Evolutionary conservation across 305 asterid genomes (phyloP).

Genomic region (Ilex paraguariensis): DNA sequence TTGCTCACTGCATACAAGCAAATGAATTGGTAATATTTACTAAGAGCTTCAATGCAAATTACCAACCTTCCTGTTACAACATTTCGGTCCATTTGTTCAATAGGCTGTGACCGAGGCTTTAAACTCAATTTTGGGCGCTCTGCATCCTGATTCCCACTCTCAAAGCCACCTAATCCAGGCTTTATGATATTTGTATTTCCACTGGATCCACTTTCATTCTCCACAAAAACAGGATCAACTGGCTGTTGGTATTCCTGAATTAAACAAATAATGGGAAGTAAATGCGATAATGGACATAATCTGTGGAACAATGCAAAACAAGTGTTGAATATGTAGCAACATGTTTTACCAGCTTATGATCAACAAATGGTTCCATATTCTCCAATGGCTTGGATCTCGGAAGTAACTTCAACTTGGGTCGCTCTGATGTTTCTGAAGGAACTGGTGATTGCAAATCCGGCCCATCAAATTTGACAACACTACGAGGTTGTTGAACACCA

Average conservation of each 20-base stretch:
- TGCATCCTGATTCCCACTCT: conserved; percentile 30
- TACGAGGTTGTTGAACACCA: conserved; percentile 28
- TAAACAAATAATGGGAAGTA: conserved; percentile 8
- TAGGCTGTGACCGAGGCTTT: conserved; percentile 64
- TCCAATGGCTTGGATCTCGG: conserved; percentile 92
- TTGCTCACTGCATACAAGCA: too few species aligned
- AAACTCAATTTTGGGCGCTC: conserved; percentile 70
- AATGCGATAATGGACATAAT: conserved; percentile 2
- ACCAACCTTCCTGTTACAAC: conserved; percentile 51
- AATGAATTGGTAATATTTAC: too few species aligned
- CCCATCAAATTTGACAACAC: conserved; percentile 31
- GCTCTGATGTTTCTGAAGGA: conserved; percentile 52
- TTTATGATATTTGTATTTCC: conserved; percentile 35
- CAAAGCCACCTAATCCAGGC: conserved; percentile 28
- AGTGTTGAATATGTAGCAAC: too few species aligned
- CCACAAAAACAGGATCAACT: conserved; percentile 31
- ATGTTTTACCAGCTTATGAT: conserved; percentile 46
- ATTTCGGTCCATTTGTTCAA: conserved; percentile 45
- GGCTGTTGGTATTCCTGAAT: conserved; percentile 46
- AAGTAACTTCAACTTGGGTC: conserved; percentile 83
- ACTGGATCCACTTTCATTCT: conserved; percentile 26
- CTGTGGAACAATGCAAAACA: neutral
- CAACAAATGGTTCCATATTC: conserved; percentile 33
- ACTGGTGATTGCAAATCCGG: conserved; percentile 37
- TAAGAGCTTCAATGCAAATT: too few species aligned